Conservation (phyloP, 129 eudicot species). For the Glebionis coronaria region DNA sequence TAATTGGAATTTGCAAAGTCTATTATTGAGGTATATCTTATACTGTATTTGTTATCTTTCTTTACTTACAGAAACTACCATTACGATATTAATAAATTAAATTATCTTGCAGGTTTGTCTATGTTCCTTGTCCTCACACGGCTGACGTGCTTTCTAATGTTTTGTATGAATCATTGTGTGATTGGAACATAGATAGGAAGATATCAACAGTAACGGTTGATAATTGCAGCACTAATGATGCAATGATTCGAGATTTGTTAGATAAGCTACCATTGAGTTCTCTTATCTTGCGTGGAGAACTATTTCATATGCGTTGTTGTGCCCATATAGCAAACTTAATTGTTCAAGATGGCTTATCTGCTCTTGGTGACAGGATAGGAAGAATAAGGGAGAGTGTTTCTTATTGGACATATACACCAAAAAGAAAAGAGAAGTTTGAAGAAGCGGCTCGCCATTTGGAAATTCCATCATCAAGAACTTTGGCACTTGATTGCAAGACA, state of each 20-base stretch:
- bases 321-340: slow-evolving; percentile 24
- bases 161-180: slow-evolving; percentile 11
- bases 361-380: neutral
- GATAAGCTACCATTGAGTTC: neutral
- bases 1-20: too few species aligned
- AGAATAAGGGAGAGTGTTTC: slow-evolving; percentile 5
- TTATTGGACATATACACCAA: neutral
- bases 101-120: slow-evolving; percentile 8
- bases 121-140: slow-evolving; percentile 27
- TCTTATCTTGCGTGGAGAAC: slow-evolving; percentile 2
- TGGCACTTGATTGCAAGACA: slow-evolving; percentile 18
- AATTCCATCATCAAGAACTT: slow-evolving; percentile 1
- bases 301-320: slow-evolving; percentile 33
- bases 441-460: neutral
- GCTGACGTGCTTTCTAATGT: slow-evolving; percentile 1
- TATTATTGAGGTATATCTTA: too few species aligned
- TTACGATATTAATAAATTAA: neutral
- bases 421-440: slow-evolving; percentile 5
- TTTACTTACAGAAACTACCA: too few species aligned
- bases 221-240: slow-evolving; percentile 30
- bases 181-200: slow-evolving; percentile 28
- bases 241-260: neutral
- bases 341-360: slow-evolving; percentile 11
- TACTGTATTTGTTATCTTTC: too few species aligned
- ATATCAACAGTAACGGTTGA: slow-evolving; percentile 26